These are phyloP conservation scores for Candida argentea DNA, from an alignment of 805 yeast genomes.

Conservation along the genomic window DNA sequence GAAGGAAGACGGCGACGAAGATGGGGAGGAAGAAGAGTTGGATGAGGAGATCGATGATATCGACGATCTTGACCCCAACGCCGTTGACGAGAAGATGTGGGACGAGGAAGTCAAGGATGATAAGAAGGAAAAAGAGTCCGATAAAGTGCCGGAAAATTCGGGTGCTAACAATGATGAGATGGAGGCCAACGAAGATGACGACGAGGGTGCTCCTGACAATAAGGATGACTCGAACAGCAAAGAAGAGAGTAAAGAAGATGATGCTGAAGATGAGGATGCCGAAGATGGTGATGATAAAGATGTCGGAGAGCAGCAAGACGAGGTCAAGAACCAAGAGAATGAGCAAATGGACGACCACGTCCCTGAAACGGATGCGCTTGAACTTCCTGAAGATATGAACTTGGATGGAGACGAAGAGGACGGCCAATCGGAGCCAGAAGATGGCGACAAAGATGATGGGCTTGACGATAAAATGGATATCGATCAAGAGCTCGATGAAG, in stretches of 20 bases:
- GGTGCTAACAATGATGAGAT: constrained; percentile 41
- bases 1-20: constrained; percentile 31
- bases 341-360: constrained; percentile 64
- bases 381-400: constrained; percentile 86
- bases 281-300: constrained; percentile 57
- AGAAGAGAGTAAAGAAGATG: constrained; percentile 35
- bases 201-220: constrained; percentile 29
- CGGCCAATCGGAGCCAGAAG: constrained; percentile 35
- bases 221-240: constrained; percentile 24
- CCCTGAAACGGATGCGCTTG: constrained; percentile 79
- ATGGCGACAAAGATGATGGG: constrained; percentile 19
- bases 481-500: constrained; percentile 16
- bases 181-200: constrained; percentile 38
- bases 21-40: constrained; percentile 45
- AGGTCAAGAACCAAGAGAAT: constrained; percentile 55
- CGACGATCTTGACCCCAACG: constrained; percentile 87
- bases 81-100: constrained; percentile 97
- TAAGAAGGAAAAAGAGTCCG: constrained; percentile 75
- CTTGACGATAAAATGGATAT: constrained; percentile 19
- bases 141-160: constrained; percentile 50
- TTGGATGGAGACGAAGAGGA: constrained; percentile 68
- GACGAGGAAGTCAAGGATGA: constrained; percentile 78
- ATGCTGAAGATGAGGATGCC: constrained; percentile 35
- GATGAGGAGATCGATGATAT: constrained; percentile 87
- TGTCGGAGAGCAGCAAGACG: constrained; percentile 77